Evolutionary conservation across 345 rosid genomes (phyloP).

Genomic region (Gossypium thurberi): DNA sequence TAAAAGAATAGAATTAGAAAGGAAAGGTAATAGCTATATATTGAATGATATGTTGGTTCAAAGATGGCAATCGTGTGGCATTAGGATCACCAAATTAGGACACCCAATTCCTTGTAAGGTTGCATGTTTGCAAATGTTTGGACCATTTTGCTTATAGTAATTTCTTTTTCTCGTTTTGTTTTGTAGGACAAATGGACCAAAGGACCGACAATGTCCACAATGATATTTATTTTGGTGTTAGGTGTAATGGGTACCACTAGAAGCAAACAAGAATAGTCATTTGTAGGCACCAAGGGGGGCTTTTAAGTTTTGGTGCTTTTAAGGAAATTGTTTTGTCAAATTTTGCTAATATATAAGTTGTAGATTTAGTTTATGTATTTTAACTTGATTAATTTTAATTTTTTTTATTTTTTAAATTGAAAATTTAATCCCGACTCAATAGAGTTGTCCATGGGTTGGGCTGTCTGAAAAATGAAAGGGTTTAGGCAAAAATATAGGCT

Average conservation of each 20-base stretch:
- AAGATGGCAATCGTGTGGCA: neutral
- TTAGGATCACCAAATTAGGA: neutral
- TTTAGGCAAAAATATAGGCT: too few relatives aligned
- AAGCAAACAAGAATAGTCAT: conserved; percentile 8
- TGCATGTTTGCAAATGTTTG: conserved; percentile 3
- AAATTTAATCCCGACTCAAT: too few relatives aligned
- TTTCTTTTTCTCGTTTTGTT: neutral
- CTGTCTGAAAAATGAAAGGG: rapidly evolving
- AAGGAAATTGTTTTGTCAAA: too few relatives aligned
- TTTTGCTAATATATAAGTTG: too few relatives aligned
- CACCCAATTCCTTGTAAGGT: neutral
- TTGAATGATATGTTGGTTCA: neutral
- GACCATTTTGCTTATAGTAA: neutral
- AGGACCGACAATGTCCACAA: neutral
- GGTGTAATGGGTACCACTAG: neutral
- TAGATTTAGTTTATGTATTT: too few relatives aligned
- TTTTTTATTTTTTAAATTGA: too few relatives aligned
- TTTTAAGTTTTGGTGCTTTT: neutral
- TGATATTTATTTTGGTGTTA: neutral
- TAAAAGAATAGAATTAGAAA: neutral
- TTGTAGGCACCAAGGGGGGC: neutral
- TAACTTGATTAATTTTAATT: too few relatives aligned
- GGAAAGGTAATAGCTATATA: neutral
- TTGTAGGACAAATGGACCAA: neutral
- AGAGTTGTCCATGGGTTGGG: too few relatives aligned